Conservation (phyloP, 2,329 filamentous ascomycete genomes). For the Sclerotiophoma versabilis region DNA sequence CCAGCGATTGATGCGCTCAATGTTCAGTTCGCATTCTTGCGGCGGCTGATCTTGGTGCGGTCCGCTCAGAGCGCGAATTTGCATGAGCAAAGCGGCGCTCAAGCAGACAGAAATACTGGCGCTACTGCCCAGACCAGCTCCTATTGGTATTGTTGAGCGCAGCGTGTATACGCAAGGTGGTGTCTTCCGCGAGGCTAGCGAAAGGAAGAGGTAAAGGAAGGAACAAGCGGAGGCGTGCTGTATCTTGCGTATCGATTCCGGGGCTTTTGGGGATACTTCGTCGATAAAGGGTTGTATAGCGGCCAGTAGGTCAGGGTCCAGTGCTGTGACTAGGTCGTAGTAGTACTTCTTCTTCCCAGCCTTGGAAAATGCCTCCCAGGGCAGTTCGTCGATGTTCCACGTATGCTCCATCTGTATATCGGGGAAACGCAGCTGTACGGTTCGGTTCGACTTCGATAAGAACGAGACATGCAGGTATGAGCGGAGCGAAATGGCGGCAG, state of each 20-base stretch:
- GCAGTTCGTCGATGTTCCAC: slow-evolving; percentile 92
- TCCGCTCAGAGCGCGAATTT: slow-evolving; percentile 85
- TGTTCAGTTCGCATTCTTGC: slow-evolving; percentile 85
- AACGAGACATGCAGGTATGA: slow-evolving; percentile 97
- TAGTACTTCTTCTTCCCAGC: slow-evolving; percentile 92
- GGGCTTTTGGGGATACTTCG: slow-evolving; percentile 69
- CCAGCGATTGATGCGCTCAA: slow-evolving; percentile 97
- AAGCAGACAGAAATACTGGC: slow-evolving; percentile 94
- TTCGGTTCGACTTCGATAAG: slow-evolving; percentile 88
- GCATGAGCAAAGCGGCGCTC: slow-evolving; percentile 81
- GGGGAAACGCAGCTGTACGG: slow-evolving; percentile 85
- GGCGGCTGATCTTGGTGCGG: slow-evolving; percentile 90
- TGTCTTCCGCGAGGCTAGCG: slow-evolving; percentile 79
- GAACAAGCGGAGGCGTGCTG: slow-evolving; percentile 81
- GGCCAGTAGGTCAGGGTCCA: slow-evolving; percentile 82
- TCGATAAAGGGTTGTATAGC: slow-evolving; percentile 82
- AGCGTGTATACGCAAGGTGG: slow-evolving; percentile 87
- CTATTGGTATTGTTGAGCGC: slow-evolving; percentile 91
- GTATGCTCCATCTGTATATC: slow-evolving; percentile 90
- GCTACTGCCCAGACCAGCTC: slow-evolving; percentile 89
- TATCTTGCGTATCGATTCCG: slow-evolving; percentile 79
- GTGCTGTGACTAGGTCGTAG: slow-evolving; percentile 79
- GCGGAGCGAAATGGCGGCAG: slow-evolving; percentile 90
- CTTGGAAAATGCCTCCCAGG: slow-evolving; percentile 82
- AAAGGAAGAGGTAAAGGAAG: slow-evolving; percentile 93